Percentiles rank a stretch among this genome's conserved stretches.
phyloP scores from a whole-genome alignment of 352 stramenopile species.

The Phytophthora pini region DNA sequence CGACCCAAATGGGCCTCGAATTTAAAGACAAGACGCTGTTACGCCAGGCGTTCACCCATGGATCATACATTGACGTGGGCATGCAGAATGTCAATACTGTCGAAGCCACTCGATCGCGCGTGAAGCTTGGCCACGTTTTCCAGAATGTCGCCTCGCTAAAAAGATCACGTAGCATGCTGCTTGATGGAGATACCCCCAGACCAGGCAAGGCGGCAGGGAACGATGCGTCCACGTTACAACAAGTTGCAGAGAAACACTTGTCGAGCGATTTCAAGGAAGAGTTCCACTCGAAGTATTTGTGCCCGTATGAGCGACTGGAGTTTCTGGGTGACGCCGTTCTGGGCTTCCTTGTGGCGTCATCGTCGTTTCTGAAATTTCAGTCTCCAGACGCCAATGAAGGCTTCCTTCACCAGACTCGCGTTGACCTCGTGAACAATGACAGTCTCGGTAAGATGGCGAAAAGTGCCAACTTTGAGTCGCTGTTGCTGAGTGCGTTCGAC shows the following conservation, averaged over 20 bases:
- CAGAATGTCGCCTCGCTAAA: conserved; percentile 68
- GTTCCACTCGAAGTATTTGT: conserved; percentile 79
- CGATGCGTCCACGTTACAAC: conserved; percentile 40
- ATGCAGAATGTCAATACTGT: conserved; percentile 88
- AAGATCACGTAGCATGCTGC: conserved; percentile 55
- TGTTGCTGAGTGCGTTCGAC: conserved; percentile 80
- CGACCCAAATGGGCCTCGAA: conserved; percentile 58
- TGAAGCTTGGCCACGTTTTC: conserved; percentile 79
- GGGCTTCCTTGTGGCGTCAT: conserved; percentile 84
- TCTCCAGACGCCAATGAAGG: conserved; percentile 62
- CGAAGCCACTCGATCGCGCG: conserved; percentile 76
- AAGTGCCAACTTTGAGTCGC: conserved; percentile 73
- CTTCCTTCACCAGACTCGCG: conserved; percentile 71
- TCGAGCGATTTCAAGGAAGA: conserved; percentile 77
- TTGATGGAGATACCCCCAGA: conserved; percentile 39
- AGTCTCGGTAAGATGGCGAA: conserved; percentile 81
- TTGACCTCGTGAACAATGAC: conserved; percentile 81
- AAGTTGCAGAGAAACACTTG: conserved; percentile 66
- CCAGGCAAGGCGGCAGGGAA: conserved; percentile 23
- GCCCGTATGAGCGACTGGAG: conserved; percentile 85
- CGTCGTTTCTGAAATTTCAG: conserved; percentile 75
- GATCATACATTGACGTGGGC: conserved; percentile 82
- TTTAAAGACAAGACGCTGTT: conserved; percentile 83
- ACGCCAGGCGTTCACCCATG: conserved; percentile 86
- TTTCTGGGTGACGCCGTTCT: conserved; percentile 87